A percentile compares a stretch with the other conserved stretches of the same genome.
Evolutionary conservation across 352 stramenopile genomes (phyloP).

Genomic region (Phytopythium vexans): DNA sequence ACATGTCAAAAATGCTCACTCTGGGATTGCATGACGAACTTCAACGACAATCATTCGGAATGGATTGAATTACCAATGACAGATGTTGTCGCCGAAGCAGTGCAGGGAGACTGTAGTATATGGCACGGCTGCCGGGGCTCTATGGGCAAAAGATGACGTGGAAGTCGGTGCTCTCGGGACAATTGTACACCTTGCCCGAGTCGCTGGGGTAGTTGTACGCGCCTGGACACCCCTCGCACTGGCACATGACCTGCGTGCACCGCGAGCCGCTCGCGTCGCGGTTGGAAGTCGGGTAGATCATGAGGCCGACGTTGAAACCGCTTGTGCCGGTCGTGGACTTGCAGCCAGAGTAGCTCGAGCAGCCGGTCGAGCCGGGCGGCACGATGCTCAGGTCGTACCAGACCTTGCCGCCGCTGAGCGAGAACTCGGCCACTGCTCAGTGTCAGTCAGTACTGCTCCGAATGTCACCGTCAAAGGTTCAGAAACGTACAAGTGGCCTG

Average conservation of each 20-base stretch:
- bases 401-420: constrained; percentile 20
- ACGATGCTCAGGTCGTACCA: constrained; percentile 63
- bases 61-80: too few species aligned
- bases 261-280: constrained; percentile 11
- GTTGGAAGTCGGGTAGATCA: constrained; percentile 32
- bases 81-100: background rate
- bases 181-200: constrained; percentile 52
- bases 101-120: too few species aligned
- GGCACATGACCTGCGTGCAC: constrained; percentile 42
- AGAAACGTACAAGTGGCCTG: constrained; percentile 23
- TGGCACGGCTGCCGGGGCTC: background rate
- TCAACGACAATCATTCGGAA: too few species aligned
- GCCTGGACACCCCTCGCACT: constrained; percentile 35
- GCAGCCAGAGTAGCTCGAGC: constrained; percentile 33
- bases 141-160: constrained; percentile 49
- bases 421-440: constrained; percentile 39
- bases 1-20: too few species aligned
- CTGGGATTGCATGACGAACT: too few species aligned
- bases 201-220: constrained; percentile 59
- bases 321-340: constrained; percentile 33
- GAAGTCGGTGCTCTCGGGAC: constrained; percentile 28
- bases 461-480: background rate
- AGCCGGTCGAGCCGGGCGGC: constrained; percentile 29
- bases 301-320: constrained; percentile 56
- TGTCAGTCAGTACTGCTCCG: background rate